These are phyloP conservation scores for Chlorociboria aeruginascens DNA, from an alignment of 495 filamentous ascomycete genomes.

Conservation along the genomic window DNA sequence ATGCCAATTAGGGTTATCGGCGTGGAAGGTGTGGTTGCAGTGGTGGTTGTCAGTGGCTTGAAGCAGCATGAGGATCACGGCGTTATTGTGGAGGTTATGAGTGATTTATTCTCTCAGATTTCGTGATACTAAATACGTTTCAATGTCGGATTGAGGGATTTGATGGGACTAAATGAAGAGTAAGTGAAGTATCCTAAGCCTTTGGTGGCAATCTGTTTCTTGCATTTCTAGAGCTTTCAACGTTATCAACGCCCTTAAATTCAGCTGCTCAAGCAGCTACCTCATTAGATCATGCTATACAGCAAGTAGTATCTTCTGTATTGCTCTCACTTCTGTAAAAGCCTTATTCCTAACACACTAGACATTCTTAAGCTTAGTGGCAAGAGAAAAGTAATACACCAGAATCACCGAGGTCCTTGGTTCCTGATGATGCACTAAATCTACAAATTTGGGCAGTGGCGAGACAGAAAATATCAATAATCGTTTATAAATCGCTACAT, in stretches of 20 bases:
- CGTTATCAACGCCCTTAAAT: no score
- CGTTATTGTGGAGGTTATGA: conserved; percentile 54
- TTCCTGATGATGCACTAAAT: not conserved
- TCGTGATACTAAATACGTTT: no score
- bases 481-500: not conserved
- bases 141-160: no score
- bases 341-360: conserved; percentile 4
- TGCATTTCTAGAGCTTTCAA: no score
- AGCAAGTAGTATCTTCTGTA: not conserved
- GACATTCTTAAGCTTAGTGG: not conserved
- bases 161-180: no score
- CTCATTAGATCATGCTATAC: not conserved
- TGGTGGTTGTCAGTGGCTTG: conserved; percentile 64
- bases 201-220: no score
- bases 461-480: not conserved
- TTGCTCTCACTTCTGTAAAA: not conserved
- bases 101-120: conserved; percentile 25
- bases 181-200: no score
- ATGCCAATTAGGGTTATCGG: conserved; percentile 56
- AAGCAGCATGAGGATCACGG: conserved; percentile 70
- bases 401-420: conserved; percentile 5
- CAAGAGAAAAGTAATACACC: conserved; percentile 8
- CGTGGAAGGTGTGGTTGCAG: conserved; percentile 60
- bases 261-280: not conserved
- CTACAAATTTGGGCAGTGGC: conserved; percentile 2